Evolutionary conservation across 106 monocot genomes (phyloP).

Genomic region (Gastrodia elata): DNA sequence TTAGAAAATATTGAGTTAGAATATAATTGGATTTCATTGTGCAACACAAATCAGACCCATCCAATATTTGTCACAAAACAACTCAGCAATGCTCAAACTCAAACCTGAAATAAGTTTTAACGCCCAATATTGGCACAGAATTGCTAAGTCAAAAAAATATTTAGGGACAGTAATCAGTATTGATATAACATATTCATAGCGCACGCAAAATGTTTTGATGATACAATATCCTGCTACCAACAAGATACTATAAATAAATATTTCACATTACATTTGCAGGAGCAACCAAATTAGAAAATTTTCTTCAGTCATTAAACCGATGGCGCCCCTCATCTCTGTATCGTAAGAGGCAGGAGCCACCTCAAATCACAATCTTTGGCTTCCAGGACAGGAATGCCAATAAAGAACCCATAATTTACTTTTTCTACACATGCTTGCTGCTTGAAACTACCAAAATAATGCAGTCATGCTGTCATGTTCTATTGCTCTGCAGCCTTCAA

Average conservation of each 20-base stretch:
- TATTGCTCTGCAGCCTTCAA: conserved; percentile 14
- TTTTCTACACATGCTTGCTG: neutral
- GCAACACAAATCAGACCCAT: no score
- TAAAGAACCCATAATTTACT: neutral
- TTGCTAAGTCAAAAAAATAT: neutral
- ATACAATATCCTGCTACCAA: no score
- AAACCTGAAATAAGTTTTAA: no score
- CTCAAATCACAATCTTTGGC: neutral
- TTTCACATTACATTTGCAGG: no score
- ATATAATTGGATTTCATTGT: no score
- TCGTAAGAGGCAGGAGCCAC: neutral
- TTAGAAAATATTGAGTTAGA: no score
- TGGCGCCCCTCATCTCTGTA: neutral
- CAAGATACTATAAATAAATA: neutral
- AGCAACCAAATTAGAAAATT: neutral
- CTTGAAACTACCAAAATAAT: neutral
- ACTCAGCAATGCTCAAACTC: no score
- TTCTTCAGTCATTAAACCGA: neutral
- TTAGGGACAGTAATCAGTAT: neutral
- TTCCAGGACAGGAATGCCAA: neutral
- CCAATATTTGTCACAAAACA: no score
- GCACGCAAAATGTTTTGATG: neutral
- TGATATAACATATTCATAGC: neutral
- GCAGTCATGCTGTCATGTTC: no score
- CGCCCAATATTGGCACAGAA: no score